These are phyloP conservation scores for Conringia planisiliqua DNA, from an alignment of 345 rosid genomes.

Conservation along the genomic window DNA sequence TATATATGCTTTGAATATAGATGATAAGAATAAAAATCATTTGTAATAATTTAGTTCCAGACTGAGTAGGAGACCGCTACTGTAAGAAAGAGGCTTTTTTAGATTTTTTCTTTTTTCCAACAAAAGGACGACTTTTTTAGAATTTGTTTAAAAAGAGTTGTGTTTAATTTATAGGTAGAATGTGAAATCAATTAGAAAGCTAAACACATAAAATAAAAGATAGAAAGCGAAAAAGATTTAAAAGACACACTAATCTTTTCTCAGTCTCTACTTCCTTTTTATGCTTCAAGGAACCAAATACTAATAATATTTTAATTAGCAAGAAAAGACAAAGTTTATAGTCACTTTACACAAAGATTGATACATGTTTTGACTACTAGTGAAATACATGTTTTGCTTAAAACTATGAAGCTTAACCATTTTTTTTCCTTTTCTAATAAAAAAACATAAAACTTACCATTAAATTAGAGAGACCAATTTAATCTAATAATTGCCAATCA, in stretches of 20 bases:
- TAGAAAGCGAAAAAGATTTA: neutral
- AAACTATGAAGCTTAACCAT: neutral
- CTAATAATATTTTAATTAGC: neutral
- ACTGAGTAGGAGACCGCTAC: neutral
- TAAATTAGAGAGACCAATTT: neutral
- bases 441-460: neutral
- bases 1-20: neutral
- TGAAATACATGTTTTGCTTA: too few relatives aligned
- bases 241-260: neutral
- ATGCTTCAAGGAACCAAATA: neutral
- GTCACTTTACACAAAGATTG: too few relatives aligned
- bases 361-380: too few relatives aligned
- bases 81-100: neutral
- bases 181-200: conserved; percentile 16
- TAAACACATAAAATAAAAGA: neutral
- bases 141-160: neutral
- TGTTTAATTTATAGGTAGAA: neutral
- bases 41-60: neutral
- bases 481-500: neutral
- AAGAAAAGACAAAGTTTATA: neutral
- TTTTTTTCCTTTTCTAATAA: neutral
- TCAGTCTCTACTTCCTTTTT: neutral
- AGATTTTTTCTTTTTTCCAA: neutral
- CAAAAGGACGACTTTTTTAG: neutral
- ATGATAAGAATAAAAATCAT: neutral